A percentile compares a stretch with the other conserved stretches of the same genome.
These are phyloP conservation scores for Podospora fimiseda DNA, from an alignment of 495 filamentous ascomycete genomes.

Conservation along the genomic window DNA sequence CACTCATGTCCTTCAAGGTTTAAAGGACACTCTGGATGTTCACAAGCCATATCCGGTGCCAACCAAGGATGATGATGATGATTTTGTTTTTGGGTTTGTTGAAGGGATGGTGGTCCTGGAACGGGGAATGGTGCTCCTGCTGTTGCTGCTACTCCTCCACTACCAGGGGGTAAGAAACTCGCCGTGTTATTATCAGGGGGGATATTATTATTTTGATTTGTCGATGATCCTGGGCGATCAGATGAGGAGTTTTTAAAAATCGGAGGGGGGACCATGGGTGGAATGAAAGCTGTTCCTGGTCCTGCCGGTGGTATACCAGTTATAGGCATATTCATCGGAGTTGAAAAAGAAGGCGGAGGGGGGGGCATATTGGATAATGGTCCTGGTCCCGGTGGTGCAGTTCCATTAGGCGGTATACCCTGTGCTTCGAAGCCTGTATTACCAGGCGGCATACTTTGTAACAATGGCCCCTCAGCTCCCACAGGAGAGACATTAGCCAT, in stretches of 20 bases:
- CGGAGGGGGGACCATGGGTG: neutral
- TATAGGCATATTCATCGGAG: too few relatives aligned
- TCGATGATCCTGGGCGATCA: too few relatives aligned
- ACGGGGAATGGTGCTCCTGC: slow-evolving; percentile 9
- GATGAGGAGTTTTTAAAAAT: neutral
- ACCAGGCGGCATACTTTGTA: too few relatives aligned
- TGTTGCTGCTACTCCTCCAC: neutral
- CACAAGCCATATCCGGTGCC: slow-evolving; percentile 12
- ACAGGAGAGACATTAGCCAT: too few relatives aligned
- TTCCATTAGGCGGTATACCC: too few relatives aligned
- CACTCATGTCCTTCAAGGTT: slow-evolving; percentile 9
- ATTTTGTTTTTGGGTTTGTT: slow-evolving; percentile 2
- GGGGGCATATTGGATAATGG: too few relatives aligned
- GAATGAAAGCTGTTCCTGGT: neutral
- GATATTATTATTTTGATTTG: neutral
- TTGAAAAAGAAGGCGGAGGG: neutral
- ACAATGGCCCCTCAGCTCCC: too few relatives aligned
- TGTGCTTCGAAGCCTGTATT: too few relatives aligned
- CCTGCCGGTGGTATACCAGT: neutral
- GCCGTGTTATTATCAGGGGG: neutral
- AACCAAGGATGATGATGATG: slow-evolving; percentile 20
- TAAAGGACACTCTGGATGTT: slow-evolving; percentile 15
- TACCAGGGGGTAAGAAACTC: neutral
- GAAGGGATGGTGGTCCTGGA: slow-evolving; percentile 1
- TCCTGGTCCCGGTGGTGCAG: too few relatives aligned